Conservation (phyloP, 2,329 filamentous ascomycete species). For the Colletotrichum kahawae region DNA sequence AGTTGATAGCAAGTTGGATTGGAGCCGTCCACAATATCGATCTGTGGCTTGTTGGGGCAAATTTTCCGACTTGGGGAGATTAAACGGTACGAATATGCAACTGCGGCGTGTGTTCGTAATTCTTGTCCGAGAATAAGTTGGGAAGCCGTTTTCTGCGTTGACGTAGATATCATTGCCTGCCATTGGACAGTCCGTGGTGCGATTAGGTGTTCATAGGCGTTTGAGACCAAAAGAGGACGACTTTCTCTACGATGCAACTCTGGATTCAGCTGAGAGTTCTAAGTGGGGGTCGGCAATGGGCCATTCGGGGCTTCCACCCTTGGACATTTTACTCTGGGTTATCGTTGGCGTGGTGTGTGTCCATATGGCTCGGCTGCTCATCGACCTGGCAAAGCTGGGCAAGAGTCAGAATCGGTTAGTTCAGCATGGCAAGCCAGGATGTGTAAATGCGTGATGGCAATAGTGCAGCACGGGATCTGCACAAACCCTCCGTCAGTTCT, state of each 20-base stretch:
- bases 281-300: neutral
- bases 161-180: neutral
- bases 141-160: neutral
- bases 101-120: neutral
- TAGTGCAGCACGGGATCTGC: slow-evolving; percentile 5
- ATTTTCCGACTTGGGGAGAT: neutral
- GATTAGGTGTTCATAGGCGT: neutral
- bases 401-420: neutral
- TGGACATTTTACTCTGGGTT: neutral
- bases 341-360: neutral
- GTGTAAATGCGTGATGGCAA: slow-evolving; percentile 1
- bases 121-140: neutral
- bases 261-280: neutral
- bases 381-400: neutral
- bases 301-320: neutral
- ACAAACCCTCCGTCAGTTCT: neutral
- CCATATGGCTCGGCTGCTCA: neutral
- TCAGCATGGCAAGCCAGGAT: neutral
- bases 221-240: neutral
- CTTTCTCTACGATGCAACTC: neutral
- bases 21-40: neutral
- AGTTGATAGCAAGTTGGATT: neutral
- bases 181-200: neutral
- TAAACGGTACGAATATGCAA: neutral
- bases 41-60: neutral